Base-by-base conservation (phyloP, 495 filamentous ascomycete species). In the Filosporella fistucella region DNA sequence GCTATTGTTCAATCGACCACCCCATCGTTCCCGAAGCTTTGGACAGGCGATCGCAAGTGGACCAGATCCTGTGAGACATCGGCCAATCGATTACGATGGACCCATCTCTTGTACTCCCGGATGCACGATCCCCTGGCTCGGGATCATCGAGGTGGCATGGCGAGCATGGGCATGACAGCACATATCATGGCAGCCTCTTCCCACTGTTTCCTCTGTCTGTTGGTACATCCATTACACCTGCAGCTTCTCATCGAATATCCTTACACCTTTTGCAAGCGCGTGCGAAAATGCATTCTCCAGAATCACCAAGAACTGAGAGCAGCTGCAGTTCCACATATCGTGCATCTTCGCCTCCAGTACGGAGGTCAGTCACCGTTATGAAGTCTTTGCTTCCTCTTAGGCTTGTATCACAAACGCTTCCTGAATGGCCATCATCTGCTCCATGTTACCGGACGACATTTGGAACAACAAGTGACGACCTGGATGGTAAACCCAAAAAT, bases 321-420 rank as follows among this genome's bases (percentile, higher is more conserved):
- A 30, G 28, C 28, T n/a, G n/a, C n/a, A n/a, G n/a, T n/a, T n/a
- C n/a, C n/a, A n/a, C n/a, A n/a, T n/a, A n/a, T n/a, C n/a, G n/a
- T n/a, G n/a, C n/a, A n/a, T n/a, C n/a, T n/a, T n/a, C n/a, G 14
- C 5, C 18, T 9, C 18, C 42, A 1, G 39, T 46, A 6, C 25
- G 49, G 10, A 49, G 47, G 28, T 50, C 48, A 7, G 56, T 59
- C 2, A n/a, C 56, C 8, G 47, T 52, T 24, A 59, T 59, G 56
- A 52, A 50, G 37, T 42, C 16, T 14, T 36, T 59, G 28, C 45
- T 56, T n/a, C 56, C 56, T 6, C 42, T 59, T 14, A 52, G 33
- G 22, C 40, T 59, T 11, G 14, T 46, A 2, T 46, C 55, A 25
- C 34, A 42, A 23, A 25, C 52, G 12, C 17, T 41, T 3, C 40